Percentiles rank a stretch among this genome's conserved stretches.
These are phyloP conservation scores for Gliomastix tumulicola DNA, from an alignment of 2,329 filamentous ascomycete species.

Conservation along the genomic window DNA sequence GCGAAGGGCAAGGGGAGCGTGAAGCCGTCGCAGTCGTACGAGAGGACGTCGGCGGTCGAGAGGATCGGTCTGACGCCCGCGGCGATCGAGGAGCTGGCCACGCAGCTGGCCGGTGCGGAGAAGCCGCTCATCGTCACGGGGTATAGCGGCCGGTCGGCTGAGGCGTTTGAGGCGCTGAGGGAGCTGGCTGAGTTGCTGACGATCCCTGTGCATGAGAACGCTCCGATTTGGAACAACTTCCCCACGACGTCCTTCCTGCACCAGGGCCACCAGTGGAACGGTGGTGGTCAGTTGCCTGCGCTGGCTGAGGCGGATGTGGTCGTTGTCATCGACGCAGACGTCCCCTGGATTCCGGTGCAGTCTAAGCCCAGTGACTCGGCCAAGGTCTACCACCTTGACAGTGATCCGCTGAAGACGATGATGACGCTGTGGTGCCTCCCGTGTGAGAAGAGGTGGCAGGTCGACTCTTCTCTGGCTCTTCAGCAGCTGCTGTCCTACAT, in stretches of 20 bases:
- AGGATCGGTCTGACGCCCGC: constrained; percentile 4
- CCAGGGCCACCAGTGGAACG: constrained; percentile 11
- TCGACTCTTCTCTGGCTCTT: constrained; percentile 33
- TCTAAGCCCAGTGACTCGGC: constrained; percentile 49
- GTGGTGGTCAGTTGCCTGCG: constrained; percentile 11
- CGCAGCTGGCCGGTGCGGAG: constrained; percentile 2
- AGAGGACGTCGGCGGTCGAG: constrained; percentile 5
- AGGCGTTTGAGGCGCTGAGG: constrained; percentile 7
- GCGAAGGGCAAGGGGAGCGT: background rate
- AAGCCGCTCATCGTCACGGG: constrained; percentile 9
- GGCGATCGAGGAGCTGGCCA: constrained; percentile 4
- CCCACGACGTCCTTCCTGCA: constrained; percentile 10
- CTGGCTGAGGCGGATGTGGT: constrained; percentile 59
- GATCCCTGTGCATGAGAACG: constrained; percentile 38
- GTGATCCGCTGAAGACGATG: constrained; percentile 56
- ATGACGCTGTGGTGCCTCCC: constrained; percentile 49
- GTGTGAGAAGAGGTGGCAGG: constrained; percentile 38
- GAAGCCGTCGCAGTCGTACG: constrained; percentile 5
- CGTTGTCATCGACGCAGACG: constrained; percentile 58
- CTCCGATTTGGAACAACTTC: constrained; percentile 35
- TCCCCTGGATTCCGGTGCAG: constrained; percentile 61
- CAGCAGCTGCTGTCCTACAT: constrained; percentile 11
- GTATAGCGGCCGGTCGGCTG: constrained; percentile 6
- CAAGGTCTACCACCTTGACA: constrained; percentile 56
- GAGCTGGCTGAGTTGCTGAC: constrained; percentile 9